Evolutionary conservation across 1,139 yeast genomes (phyloP).

Genomic region (Scheffersomyces parashehatae): DNA sequence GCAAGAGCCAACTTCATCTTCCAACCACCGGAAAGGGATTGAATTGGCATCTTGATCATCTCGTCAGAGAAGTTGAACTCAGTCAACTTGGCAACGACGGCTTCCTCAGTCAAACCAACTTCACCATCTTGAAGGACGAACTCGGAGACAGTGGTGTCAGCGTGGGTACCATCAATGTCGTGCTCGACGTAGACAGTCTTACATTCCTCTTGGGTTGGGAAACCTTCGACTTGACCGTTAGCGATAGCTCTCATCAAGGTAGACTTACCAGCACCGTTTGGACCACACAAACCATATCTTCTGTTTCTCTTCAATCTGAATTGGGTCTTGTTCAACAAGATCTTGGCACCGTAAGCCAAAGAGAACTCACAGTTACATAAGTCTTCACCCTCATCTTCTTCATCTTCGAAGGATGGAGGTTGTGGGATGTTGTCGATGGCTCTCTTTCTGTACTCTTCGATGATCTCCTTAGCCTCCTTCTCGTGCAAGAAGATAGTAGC

Average conservation of each 20-base stretch:
- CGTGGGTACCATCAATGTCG: conserved; percentile 97
- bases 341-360: conserved; percentile 99
- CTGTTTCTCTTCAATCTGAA: conserved; percentile 99
- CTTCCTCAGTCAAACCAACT: conserved; percentile 71
- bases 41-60: conserved; percentile 89
- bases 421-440: conserved; percentile 97
- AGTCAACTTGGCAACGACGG: conserved; percentile 68
- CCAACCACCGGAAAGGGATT: conserved; percentile 99
- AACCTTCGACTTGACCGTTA: conserved; percentile 99
- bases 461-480: conserved; percentile 83
- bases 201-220: conserved; percentile 98
- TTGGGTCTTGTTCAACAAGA: conserved; percentile 98
- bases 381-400: conserved; percentile 99
- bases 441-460: conserved; percentile 93
- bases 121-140: conserved; percentile 84
- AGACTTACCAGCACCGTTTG: conserved; percentile 99
- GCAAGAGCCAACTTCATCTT: conserved; percentile 99
- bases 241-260: conserved; percentile 99
- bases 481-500: conserved; percentile 95
- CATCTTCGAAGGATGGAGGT: conserved; percentile 95
- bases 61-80: conserved; percentile 93
- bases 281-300: conserved; percentile 99
- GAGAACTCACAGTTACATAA: conserved; percentile 99
- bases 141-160: conserved; percentile 89
- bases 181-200: conserved; percentile 99